A percentile compares a stretch with the other conserved stretches of the same genome.
Conservation (phyloP, 345 rosid genomes). For the Camelina neglecta region DNA sequence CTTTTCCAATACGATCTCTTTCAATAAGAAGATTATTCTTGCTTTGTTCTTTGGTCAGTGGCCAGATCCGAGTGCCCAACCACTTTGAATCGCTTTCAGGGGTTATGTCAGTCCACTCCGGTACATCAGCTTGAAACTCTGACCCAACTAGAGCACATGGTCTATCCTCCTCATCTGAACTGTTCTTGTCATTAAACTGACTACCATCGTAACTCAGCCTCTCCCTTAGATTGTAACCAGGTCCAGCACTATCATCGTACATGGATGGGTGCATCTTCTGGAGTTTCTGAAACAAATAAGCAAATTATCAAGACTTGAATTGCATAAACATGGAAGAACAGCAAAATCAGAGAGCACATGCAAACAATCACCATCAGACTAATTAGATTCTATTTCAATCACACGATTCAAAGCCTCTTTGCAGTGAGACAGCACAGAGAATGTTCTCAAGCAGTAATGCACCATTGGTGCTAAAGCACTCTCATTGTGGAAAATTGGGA, state of each 20-base stretch:
- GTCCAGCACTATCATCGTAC: conserved; percentile 71
- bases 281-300: conserved; percentile 55
- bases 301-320: conserved; percentile 33
- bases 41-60: conserved; percentile 49
- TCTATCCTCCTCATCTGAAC: conserved; percentile 46
- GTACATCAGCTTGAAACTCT: conserved; percentile 71
- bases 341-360: conserved; percentile 19
- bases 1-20: conserved; percentile 88
- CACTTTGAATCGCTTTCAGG: conserved; percentile 71
- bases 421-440: not conserved
- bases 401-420: not conserved
- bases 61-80: conserved; percentile 83
- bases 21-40: conserved; percentile 53
- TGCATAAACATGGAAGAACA: conserved; percentile 18
- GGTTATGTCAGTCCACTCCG: conserved; percentile 61
- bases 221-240: conserved; percentile 76
- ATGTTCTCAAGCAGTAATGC: conserved; percentile 7
- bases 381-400: conserved; percentile 8
- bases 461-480: not conserved
- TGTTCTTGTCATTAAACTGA: conserved; percentile 24
- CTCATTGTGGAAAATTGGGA: not conserved
- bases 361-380: conserved; percentile 4
- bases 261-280: conserved; percentile 80
- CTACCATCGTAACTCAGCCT: conserved; percentile 47
- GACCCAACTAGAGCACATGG: conserved; percentile 60